phyloP scores from a whole-genome alignment of 179 eudicot species.

The Gypsophila paniculata region DNA sequence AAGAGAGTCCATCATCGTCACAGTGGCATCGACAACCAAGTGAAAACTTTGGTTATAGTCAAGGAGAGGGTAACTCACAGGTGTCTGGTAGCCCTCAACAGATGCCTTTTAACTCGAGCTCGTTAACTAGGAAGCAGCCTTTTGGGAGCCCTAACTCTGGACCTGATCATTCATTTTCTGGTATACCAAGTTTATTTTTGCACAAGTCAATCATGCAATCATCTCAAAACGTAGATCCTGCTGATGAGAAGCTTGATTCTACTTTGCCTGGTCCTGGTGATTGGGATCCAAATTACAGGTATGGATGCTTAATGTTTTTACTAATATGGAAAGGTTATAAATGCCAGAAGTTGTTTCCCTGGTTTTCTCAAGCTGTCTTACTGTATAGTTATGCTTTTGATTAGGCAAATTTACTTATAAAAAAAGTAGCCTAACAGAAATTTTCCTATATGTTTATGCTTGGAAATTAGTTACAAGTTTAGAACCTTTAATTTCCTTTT shows the following conservation, averaged over 20 bases:
- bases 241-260: slow-evolving; percentile 49
- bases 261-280: slow-evolving; percentile 83
- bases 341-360: not conserved
- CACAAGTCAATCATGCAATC: slow-evolving; percentile 35
- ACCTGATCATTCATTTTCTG: slow-evolving; percentile 38
- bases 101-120: slow-evolving; percentile 42
- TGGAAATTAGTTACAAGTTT: too few relatives aligned
- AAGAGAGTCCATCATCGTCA: slow-evolving; percentile 50
- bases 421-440: too few relatives aligned
- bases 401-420: not conserved
- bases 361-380: not conserved
- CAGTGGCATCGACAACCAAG: slow-evolving; percentile 53
- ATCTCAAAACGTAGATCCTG: slow-evolving; percentile 35
- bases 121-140: slow-evolving; percentile 51
- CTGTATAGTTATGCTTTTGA: not conserved
- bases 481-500: too few relatives aligned
- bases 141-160: slow-evolving; percentile 40
- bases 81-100: slow-evolving; percentile 44
- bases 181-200: slow-evolving; percentile 26
- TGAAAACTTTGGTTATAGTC: slow-evolving; percentile 39
- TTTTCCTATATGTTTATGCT: not conserved
- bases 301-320: slow-evolving; percentile 15
- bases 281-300: slow-evolving; percentile 99
- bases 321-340: not conserved
- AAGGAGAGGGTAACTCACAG: slow-evolving; percentile 46